These are phyloP conservation scores for Senna siamea DNA, from an alignment of 306 rosid genomes.

Conservation along the genomic window DNA sequence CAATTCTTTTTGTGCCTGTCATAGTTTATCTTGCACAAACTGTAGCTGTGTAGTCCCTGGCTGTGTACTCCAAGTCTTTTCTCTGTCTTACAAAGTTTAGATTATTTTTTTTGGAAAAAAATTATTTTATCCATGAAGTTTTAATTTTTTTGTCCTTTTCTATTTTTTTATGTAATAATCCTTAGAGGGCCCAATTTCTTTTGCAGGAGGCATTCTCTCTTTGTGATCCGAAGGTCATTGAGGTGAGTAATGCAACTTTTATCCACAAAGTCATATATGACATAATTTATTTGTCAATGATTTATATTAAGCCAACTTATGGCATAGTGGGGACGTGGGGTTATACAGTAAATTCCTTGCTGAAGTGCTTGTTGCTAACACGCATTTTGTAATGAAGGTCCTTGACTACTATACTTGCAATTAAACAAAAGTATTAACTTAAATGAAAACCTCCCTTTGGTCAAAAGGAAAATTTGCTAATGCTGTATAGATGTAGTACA, in stretches of 20 bases:
- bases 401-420: not conserved
- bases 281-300: slow-evolving; percentile 29
- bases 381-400: slow-evolving; percentile 24
- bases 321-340: not conserved
- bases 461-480: not conserved
- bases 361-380: not conserved
- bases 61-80: not conserved
- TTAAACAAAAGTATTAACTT: not conserved
- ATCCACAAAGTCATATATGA: not conserved
- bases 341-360: slow-evolving; percentile 1
- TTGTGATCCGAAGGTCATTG: slow-evolving; percentile 76
- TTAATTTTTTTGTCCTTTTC: not conserved
- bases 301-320: slow-evolving; percentile 13
- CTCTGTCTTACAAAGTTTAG: not conserved
- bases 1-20: not conserved
- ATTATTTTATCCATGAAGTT: not conserved
- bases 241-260: slow-evolving; percentile 59
- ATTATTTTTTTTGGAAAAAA: slow-evolving; percentile 1
- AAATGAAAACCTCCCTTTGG: not conserved
- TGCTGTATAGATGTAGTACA: not conserved
- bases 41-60: slow-evolving; percentile 25
- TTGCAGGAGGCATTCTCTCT: slow-evolving; percentile 89
- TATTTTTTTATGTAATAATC: slow-evolving; percentile 13
- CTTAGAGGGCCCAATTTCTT: slow-evolving; percentile 11
- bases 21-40: not conserved